Evolutionary conservation across 495 filamentous ascomycete species (phyloP), one percentile per base, ranked within the genome.

Genomic region (Penicillium longicatenatum): DNA sequence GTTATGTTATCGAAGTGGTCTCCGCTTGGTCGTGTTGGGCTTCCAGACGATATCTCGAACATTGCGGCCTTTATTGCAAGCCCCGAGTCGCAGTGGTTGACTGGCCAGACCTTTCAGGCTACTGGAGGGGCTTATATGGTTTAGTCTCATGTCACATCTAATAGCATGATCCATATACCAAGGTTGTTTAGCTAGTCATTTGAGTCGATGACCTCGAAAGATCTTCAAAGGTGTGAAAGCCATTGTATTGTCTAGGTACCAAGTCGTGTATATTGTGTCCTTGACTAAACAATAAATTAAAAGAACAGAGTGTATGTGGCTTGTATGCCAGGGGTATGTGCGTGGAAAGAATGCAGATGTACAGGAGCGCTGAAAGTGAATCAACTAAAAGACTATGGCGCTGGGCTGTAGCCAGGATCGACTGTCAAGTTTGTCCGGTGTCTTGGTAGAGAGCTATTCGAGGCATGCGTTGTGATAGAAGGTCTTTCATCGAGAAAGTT

Each of bases 1-100:
- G 54, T 53, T 14, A 21, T 53, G 29, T 16, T 68, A 41, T 61
- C 60, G 16, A 68, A 68, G 60, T 68, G 66, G 66, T 68, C 66
- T 9, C 63, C 80, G 8, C 61, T 85, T 39, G 79, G 78, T 43
- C 70, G 81, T 46, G 69, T 82, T 61, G 82, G 82, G 3, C 75
- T 73, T 17, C 70, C 79, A 6, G 80, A 79, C 47, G 82, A 85
- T 65, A 72, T 84, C 24, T 79, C 79, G 11, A 74, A 77, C 47
- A 77, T 83, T 52, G 78, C 81, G 12, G 70, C 73, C 8, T 82
- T 82, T 68, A 69, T 84, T 72, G 78, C 83, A 56, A 76, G 79
- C 35, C 58, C 56, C 3, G 65, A 65, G n/a, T 63, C 63, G 33
- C 66, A 78, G 78, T 57, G 69, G 76, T 65, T 85, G 74, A 84